These are phyloP conservation scores for Candida silvicultrix DNA, from an alignment of 805 yeast species.

Conservation along the genomic window DNA sequence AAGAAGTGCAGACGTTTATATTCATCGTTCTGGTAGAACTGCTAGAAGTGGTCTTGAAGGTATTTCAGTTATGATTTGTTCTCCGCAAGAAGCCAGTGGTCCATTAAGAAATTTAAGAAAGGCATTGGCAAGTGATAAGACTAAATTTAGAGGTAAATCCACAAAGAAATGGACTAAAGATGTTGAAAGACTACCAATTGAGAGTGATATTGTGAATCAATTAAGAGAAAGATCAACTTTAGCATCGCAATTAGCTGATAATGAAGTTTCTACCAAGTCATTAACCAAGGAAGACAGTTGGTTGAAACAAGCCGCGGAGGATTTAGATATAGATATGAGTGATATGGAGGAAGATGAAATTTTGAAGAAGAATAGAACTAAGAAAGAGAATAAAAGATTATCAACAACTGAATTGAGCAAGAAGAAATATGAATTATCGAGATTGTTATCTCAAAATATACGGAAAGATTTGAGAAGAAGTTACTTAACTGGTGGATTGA, in stretches of 20 bases:
- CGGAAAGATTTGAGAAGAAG: slow-evolving; percentile 62
- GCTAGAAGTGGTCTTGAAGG: slow-evolving; percentile 93
- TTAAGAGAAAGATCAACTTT: slow-evolving; percentile 60
- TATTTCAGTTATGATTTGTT: slow-evolving; percentile 88
- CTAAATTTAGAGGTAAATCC: slow-evolving; percentile 25
- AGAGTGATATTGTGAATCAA: slow-evolving; percentile 64
- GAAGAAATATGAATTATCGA: slow-evolving; percentile 46
- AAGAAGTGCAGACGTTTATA: slow-evolving; percentile 86
- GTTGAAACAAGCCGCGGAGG: slow-evolving; percentile 90
- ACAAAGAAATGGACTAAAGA: slow-evolving; percentile 44
- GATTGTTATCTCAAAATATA: slow-evolving; percentile 44
- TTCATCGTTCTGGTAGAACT: slow-evolving; percentile 98
- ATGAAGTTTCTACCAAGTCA: slow-evolving; percentile 53
- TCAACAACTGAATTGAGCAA: slow-evolving; percentile 41
- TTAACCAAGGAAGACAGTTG: slow-evolving; percentile 67
- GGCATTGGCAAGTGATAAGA: slow-evolving; percentile 34
- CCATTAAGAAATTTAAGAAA: slow-evolving; percentile 73
- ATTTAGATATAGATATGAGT: slow-evolving; percentile 70
- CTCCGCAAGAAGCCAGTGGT: slow-evolving; percentile 90
- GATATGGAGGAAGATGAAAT: slow-evolving; percentile 70
- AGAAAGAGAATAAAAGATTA: slow-evolving; percentile 46
- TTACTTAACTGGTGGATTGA: slow-evolving; percentile 73
- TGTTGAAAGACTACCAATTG: slow-evolving; percentile 69
- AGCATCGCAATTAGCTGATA: slow-evolving; percentile 72
- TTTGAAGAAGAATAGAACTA: slow-evolving; percentile 54